A percentile compares a stretch with the other conserved stretches of the same genome.
These are phyloP conservation scores for Diaporthe batatas DNA, from an alignment of 2,329 filamentous ascomycete species.

Conservation along the genomic window DNA sequence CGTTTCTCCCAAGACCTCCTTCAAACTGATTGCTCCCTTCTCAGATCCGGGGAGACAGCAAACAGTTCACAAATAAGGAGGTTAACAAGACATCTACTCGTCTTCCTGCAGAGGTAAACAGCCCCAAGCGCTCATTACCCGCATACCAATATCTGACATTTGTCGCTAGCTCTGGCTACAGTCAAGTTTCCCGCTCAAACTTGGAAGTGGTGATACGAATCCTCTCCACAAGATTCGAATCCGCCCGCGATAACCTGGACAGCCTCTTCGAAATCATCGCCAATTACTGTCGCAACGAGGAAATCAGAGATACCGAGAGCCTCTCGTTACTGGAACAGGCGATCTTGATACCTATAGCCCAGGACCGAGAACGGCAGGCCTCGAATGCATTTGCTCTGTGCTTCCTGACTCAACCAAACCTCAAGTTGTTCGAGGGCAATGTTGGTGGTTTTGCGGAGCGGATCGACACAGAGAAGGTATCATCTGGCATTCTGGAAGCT, in stretches of 20 bases:
- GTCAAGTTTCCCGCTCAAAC: constrained; percentile 33
- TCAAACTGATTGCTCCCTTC: constrained; percentile 51
- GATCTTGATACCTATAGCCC: constrained; percentile 43
- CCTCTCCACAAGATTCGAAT: constrained; percentile 34
- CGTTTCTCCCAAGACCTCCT: constrained; percentile 60
- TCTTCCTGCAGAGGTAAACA: constrained; percentile 50
- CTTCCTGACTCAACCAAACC: constrained; percentile 54
- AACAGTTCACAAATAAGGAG: constrained; percentile 50
- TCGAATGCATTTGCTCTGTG: constrained; percentile 55
- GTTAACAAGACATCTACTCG: constrained; percentile 55
- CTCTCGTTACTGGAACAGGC: constrained; percentile 41
- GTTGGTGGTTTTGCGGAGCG: constrained; percentile 52
- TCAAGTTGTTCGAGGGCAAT: constrained; percentile 58
- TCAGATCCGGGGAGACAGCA: constrained; percentile 50
- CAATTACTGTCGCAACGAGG: constrained; percentile 38
- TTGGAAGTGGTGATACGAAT: constrained; percentile 42
- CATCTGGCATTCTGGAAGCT: constrained; percentile 55
- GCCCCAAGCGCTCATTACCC: neutral
- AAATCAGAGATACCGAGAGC: constrained; percentile 22
- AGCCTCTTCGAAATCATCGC: constrained; percentile 45
- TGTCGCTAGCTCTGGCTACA: constrained; percentile 4
- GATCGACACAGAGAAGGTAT: constrained; percentile 58
- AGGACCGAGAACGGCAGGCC: constrained; percentile 43
- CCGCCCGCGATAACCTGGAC: constrained; percentile 43
- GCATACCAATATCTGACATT: constrained; percentile 1